A percentile compares a stretch with the other conserved stretches of the same genome.
Evolutionary conservation across 306 rosid species (phyloP).

Genomic region (Inga oerstediana): DNA sequence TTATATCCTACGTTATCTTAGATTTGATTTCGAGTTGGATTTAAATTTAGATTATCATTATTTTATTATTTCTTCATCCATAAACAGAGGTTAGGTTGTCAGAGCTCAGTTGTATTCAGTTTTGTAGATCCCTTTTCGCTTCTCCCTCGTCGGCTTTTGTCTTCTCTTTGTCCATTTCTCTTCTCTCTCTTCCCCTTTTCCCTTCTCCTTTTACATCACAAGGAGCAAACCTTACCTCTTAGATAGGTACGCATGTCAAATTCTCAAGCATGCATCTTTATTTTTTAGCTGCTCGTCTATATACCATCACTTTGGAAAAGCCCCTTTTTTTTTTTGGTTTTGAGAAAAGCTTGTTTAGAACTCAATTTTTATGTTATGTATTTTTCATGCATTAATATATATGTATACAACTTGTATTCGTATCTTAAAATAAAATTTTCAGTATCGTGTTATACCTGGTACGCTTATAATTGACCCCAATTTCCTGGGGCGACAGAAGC

Average conservation of each 20-base stretch:
- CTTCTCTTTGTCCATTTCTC: too few species aligned
- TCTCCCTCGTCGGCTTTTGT: too few species aligned
- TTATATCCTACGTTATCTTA: too few species aligned
- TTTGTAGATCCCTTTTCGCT: too few species aligned
- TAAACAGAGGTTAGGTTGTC: too few species aligned
- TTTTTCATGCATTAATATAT: background rate
- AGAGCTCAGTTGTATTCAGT: too few species aligned
- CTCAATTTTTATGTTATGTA: background rate
- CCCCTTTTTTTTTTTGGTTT: too few species aligned
- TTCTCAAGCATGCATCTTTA: too few species aligned
- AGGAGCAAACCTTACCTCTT: background rate
- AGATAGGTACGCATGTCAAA: background rate
- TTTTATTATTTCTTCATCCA: too few species aligned
- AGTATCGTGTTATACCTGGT: background rate
- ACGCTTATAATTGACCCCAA: background rate
- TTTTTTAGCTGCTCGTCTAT: background rate
- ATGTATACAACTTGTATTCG: background rate
- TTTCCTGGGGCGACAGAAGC: constrained; percentile 88
- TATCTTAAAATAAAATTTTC: background rate
- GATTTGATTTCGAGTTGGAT: too few species aligned
- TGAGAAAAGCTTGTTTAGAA: background rate
- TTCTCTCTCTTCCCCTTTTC: too few species aligned
- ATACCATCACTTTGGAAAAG: background rate
- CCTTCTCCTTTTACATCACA: background rate
- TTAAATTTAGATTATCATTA: too few species aligned